Percentiles rank a stretch among this genome's conserved stretches.
Conservation (phyloP, 495 filamentous ascomycete genomes). For the Terfezia boudieri region DNA sequence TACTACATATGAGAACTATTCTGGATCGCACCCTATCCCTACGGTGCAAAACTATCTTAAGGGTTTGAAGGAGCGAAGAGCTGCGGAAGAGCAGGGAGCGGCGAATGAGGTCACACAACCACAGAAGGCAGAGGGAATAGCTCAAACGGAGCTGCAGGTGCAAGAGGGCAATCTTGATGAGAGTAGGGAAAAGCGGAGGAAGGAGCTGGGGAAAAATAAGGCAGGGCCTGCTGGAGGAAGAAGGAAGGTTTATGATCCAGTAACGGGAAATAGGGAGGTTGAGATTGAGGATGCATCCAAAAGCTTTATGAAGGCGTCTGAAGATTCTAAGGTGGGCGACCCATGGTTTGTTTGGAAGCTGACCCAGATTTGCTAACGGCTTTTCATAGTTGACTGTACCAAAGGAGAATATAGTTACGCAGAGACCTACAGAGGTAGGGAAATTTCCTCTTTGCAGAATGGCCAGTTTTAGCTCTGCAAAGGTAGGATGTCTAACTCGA, state of each 20-base stretch:
- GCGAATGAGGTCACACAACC: background rate
- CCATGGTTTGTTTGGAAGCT: background rate
- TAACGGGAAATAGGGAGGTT: conserved; percentile 53
- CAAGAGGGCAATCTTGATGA: background rate
- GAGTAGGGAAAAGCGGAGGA: background rate
- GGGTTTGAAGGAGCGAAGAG: background rate
- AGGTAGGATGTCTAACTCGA: too few relatives aligned
- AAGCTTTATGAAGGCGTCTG: conserved; percentile 44
- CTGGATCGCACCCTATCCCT: background rate
- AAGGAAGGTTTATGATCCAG: conserved; percentile 64
- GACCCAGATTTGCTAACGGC: background rate
- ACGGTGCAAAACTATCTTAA: background rate
- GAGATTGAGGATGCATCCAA: conserved; percentile 63
- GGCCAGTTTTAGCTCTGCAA: too few relatives aligned
- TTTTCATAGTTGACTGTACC: conserved; percentile 49
- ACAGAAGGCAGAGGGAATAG: background rate
- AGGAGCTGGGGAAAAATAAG: background rate
- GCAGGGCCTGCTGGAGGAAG: conserved; percentile 6
- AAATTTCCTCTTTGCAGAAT: too few relatives aligned
- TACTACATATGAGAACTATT: background rate
- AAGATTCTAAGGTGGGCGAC: conserved; percentile 37
- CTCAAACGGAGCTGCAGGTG: background rate
- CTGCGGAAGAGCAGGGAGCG: background rate
- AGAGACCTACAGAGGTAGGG: too few relatives aligned
- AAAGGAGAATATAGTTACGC: conserved; percentile 42